These are phyloP conservation scores for Phytopythium kandeliae DNA, from an alignment of 352 stramenopile species.

Conservation along the genomic window DNA sequence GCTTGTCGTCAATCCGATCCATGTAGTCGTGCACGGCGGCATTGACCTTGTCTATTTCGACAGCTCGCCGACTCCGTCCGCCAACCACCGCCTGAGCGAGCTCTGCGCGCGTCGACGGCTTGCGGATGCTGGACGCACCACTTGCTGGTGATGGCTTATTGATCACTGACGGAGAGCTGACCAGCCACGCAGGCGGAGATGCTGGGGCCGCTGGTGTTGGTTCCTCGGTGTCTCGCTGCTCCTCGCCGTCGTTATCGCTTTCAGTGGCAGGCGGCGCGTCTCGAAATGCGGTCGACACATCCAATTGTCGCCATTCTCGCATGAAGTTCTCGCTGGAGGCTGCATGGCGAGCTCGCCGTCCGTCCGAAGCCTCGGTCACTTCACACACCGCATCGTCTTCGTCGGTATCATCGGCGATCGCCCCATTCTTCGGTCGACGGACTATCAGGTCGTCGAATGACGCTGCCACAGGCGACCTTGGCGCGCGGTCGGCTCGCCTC, in stretches of 20 bases:
- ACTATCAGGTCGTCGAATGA: slow-evolving; percentile 3
- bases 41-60: slow-evolving; percentile 72
- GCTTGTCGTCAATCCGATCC: slow-evolving; percentile 75
- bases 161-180: background rate
- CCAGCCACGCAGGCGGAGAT: slow-evolving; percentile 6
- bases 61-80: slow-evolving; percentile 17
- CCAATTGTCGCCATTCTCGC: slow-evolving; percentile 32
- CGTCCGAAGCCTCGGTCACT: background rate
- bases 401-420: background rate
- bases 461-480: background rate
- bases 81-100: slow-evolving; percentile 3
- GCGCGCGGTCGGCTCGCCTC: background rate
- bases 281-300: slow-evolving; percentile 23
- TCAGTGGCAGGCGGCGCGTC: background rate
- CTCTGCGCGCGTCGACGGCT: background rate
- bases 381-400: background rate
- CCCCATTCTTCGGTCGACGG: background rate
- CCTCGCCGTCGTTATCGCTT: too few relatives aligned
- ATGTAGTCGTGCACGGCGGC: slow-evolving; percentile 72
- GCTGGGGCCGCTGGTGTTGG: background rate
- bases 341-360: background rate
- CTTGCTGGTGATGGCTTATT: background rate
- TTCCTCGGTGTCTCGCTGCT: background rate
- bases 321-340: slow-evolving; percentile 12
- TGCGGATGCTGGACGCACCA: background rate